phyloP scores from a whole-genome alignment of 352 stramenopile genomes.

The Pythium scleroteichum region DNA sequence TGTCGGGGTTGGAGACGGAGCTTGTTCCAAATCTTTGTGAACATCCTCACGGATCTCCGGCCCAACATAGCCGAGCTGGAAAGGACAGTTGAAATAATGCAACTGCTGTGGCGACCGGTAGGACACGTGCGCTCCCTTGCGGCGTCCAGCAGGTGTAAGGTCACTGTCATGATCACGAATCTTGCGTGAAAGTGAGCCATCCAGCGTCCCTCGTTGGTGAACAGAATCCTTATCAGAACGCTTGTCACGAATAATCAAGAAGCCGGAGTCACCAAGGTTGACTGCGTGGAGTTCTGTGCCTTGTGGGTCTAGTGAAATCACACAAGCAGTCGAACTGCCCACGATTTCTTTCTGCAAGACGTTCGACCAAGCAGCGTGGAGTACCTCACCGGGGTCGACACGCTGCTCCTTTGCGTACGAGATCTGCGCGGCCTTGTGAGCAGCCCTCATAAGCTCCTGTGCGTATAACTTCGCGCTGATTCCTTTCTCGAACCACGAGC shows the following conservation, averaged over 20 bases:
- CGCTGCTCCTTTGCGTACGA: conserved; percentile 60
- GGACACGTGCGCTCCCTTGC: conserved; percentile 77
- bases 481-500: conserved; percentile 94
- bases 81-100: conserved; percentile 97
- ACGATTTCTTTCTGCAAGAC: conserved; percentile 92
- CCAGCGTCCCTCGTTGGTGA: conserved; percentile 62
- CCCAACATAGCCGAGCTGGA: conserved; percentile 82
- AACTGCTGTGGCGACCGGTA: conserved; percentile 97
- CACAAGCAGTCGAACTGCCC: conserved; percentile 91
- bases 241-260: conserved; percentile 83
- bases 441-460: conserved; percentile 76
- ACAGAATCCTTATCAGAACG: conserved; percentile 66
- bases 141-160: conserved; percentile 63
- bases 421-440: conserved; percentile 61
- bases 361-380: conserved; percentile 71
- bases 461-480: conserved; percentile 79
- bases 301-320: conserved; percentile 91
- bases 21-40: conserved; percentile 41
- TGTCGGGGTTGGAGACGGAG: conserved; percentile 39
- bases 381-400: conserved; percentile 61
- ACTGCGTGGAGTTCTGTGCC: conserved; percentile 92
- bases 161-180: conserved; percentile 67
- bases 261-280: conserved; percentile 94
- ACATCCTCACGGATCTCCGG: conserved; percentile 50
- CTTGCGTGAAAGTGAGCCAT: conserved; percentile 72